Conservation (phyloP, 2,329 filamentous ascomycete species). For the Monilinia fructicola region DNA sequence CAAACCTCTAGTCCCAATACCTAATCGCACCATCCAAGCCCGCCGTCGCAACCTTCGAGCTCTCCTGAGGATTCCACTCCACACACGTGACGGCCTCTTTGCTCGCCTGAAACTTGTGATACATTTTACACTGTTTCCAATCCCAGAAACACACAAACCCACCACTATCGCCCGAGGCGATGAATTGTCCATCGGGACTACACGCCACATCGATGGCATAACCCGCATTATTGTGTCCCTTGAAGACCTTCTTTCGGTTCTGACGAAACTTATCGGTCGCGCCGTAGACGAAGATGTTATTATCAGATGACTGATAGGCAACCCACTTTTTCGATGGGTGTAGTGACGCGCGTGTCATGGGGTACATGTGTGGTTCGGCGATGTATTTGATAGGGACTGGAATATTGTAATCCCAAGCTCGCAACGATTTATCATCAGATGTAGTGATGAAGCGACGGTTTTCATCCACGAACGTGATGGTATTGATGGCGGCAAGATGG, state of each 20-base stretch:
- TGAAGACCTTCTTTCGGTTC: slow-evolving; percentile 95
- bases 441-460: slow-evolving; percentile 96
- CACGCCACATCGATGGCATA: slow-evolving; percentile 88
- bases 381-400: slow-evolving; percentile 98
- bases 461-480: slow-evolving; percentile 92
- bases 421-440: slow-evolving; percentile 91
- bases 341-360: slow-evolving; percentile 79
- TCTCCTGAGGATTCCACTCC: slow-evolving; percentile 97
- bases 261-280: slow-evolving; percentile 94
- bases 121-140: slow-evolving; percentile 99
- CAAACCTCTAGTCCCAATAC: slow-evolving; percentile 75
- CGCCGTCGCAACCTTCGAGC: slow-evolving; percentile 87
- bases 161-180: slow-evolving; percentile 81
- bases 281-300: slow-evolving; percentile 95
- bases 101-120: slow-evolving; percentile 87
- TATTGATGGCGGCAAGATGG: slow-evolving; percentile 96
- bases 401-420: slow-evolving; percentile 98
- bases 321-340: slow-evolving; percentile 94
- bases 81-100: slow-evolving; percentile 81
- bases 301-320: slow-evolving; percentile 89
- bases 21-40: slow-evolving; percentile 85
- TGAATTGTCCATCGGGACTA: slow-evolving; percentile 87
- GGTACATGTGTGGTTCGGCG: slow-evolving; percentile 96
- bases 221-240: slow-evolving; percentile 93
- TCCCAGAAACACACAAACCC: slow-evolving; percentile 97